phyloP scores from a whole-genome alignment of 805 yeast species.

The Diddensiella transvaalensis region DNA sequence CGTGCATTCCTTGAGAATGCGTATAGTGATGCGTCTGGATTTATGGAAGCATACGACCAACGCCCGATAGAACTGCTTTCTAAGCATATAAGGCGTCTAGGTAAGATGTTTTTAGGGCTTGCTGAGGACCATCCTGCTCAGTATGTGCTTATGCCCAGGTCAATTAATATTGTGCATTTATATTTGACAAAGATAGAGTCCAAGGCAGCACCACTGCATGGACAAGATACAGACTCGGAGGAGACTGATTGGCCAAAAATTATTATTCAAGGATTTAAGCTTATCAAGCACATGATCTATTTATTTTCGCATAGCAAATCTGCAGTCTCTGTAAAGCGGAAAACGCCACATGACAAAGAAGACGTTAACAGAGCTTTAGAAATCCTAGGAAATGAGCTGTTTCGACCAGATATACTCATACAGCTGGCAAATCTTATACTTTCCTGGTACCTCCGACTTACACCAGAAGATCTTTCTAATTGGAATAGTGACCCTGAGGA shows the following conservation, averaged over 20 bases:
- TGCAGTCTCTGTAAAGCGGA: constrained; percentile 52
- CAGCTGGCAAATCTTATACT: constrained; percentile 65
- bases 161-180: constrained; percentile 57
- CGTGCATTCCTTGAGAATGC: constrained; percentile 57
- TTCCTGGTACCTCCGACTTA: constrained; percentile 66
- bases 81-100: constrained; percentile 67
- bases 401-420: constrained; percentile 53
- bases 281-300: constrained; percentile 61
- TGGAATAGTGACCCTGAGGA: constrained; percentile 92
- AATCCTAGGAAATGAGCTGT: constrained; percentile 50
- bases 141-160: constrained; percentile 63
- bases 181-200: constrained; percentile 57
- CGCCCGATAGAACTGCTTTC: constrained; percentile 45
- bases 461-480: constrained; percentile 70
- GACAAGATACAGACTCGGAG: constrained; percentile 28
- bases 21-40: constrained; percentile 55
- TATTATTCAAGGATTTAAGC: constrained; percentile 53
- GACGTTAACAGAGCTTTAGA: constrained; percentile 59
- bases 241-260: constrained; percentile 64
- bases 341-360: constrained; percentile 59
- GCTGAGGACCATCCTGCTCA: constrained; percentile 61
- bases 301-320: constrained; percentile 61
- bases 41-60: constrained; percentile 50
- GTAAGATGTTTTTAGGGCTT: constrained; percentile 66
- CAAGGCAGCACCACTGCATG: constrained; percentile 49